Evolutionary conservation across 306 rosid genomes (phyloP).

Genomic region (Vachellia pachyceras): DNA sequence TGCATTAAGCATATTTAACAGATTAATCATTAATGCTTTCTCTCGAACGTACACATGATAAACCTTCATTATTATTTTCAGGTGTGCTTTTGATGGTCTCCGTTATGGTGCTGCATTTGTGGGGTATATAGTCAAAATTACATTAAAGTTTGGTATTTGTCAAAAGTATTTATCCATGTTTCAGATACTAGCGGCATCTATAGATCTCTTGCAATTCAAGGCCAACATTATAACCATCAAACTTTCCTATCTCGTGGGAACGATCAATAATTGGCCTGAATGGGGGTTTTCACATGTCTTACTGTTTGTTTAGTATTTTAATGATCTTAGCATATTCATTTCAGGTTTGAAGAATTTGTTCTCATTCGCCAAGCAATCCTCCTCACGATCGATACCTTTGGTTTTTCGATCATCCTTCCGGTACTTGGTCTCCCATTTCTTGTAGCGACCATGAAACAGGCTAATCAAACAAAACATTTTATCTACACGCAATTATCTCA

Average conservation of each 20-base stretch:
- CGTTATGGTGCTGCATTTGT: conserved; percentile 96
- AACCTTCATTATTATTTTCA: conserved; percentile 40
- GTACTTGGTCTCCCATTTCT: conserved; percentile 81
- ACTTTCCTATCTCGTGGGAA: neutral
- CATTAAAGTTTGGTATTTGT: conserved; percentile 19
- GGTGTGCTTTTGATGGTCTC: conserved; percentile 99
- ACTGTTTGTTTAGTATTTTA: conserved; percentile 20
- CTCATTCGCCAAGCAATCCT: conserved; percentile 90
- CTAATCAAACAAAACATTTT: conserved; percentile 46
- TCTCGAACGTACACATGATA: conserved; percentile 10
- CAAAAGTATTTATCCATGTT: neutral
- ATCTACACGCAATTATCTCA: conserved; percentile 64
- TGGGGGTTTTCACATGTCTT: conserved; percentile 4
- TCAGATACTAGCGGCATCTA: conserved; percentile 23
- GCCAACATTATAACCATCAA: conserved; percentile 12
- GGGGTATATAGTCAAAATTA: conserved; percentile 62
- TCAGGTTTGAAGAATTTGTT: conserved; percentile 92
- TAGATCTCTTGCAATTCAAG: conserved; percentile 10
- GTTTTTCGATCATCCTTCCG: conserved; percentile 90
- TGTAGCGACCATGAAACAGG: conserved; percentile 50
- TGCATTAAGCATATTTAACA: neutral
- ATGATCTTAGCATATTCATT: conserved; percentile 36
- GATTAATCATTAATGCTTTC: neutral
- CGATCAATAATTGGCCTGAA: conserved; percentile 30
- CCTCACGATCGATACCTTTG: conserved; percentile 83